Conservation (phyloP, 768 basidiomycete genomes). For the Suillus brevipes region DNA sequence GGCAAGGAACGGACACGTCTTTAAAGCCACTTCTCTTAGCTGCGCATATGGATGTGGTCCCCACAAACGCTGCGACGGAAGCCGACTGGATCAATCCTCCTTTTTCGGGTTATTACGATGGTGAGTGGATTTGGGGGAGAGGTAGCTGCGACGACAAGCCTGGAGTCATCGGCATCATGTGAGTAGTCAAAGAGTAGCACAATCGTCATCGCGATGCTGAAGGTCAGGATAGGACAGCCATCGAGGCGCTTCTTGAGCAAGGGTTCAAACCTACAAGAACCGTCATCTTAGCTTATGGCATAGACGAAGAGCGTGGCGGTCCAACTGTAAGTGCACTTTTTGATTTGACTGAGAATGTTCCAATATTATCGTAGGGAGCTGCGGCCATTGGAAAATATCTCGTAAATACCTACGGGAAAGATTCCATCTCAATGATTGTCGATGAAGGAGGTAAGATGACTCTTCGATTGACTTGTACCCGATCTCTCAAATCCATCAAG, state of each 20-base stretch:
- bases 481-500: conserved; percentile 17
- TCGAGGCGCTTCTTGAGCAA: conserved; percentile 29
- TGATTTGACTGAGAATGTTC: not conserved
- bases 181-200: conserved; percentile 12
- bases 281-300: conserved; percentile 40
- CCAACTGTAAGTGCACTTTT: conserved; percentile 30
- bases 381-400: conserved; percentile 39
- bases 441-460: conserved; percentile 53
- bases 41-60: conserved; percentile 54
- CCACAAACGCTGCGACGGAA: conserved; percentile 45
- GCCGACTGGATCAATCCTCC: conserved; percentile 50
- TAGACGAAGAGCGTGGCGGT: conserved; percentile 47
- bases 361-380: conserved; percentile 39
- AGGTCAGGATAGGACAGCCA: conserved; percentile 20
- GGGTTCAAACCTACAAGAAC: conserved; percentile 32
- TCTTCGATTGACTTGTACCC: not conserved
- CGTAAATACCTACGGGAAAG: conserved; percentile 44
- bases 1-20: conserved; percentile 49
- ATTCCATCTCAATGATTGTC: conserved; percentile 53
- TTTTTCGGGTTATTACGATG: conserved; percentile 49
- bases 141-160: conserved; percentile 48
- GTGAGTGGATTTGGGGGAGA: conserved; percentile 48
- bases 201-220: not conserved
- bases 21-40: conserved; percentile 57
- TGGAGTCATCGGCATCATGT: conserved; percentile 37